These are phyloP conservation scores for Diaporthe sp. DNA, from an alignment of 2,329 filamentous ascomycete genomes.

Conservation along the genomic window DNA sequence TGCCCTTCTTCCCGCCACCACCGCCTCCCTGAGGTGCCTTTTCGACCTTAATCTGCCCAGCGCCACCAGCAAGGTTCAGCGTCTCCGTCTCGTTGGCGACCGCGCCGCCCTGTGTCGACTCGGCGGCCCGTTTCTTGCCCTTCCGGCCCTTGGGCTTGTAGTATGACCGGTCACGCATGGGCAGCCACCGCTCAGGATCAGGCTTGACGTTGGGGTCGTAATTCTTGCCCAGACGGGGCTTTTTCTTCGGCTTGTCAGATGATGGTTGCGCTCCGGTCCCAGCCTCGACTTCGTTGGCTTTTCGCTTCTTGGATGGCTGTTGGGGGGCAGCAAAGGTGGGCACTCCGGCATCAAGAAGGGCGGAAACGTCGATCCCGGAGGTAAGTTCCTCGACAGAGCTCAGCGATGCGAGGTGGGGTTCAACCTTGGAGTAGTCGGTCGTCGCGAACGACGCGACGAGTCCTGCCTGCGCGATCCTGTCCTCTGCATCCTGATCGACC, in stretches of 20 bases:
- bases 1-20: constrained; percentile 61
- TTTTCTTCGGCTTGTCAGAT: constrained; percentile 57
- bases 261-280: constrained; percentile 36
- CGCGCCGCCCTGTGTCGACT: constrained; percentile 87
- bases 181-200: constrained; percentile 94
- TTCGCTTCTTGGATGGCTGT: constrained; percentile 51
- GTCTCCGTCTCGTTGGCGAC: constrained; percentile 81
- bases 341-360: constrained; percentile 77
- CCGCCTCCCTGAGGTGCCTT: constrained; percentile 59
- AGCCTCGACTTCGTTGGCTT: constrained; percentile 8
- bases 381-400: constrained; percentile 75
- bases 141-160: constrained; percentile 95
- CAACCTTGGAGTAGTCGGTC: constrained; percentile 68
- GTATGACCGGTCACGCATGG: constrained; percentile 87
- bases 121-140: constrained; percentile 84
- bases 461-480: constrained; percentile 82
- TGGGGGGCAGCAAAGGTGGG: constrained; percentile 60
- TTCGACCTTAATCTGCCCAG: constrained; percentile 74
- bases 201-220: constrained; percentile 83
- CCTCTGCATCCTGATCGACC: constrained; percentile 73
- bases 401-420: constrained; percentile 68
- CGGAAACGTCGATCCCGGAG: constrained; percentile 70
- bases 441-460: constrained; percentile 87
- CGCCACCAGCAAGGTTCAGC: constrained; percentile 73
- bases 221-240: constrained; percentile 75